These are phyloP conservation scores for Phyllosticta paracitricarpa DNA, from an alignment of 2,329 filamentous ascomycete species.

Conservation along the genomic window DNA sequence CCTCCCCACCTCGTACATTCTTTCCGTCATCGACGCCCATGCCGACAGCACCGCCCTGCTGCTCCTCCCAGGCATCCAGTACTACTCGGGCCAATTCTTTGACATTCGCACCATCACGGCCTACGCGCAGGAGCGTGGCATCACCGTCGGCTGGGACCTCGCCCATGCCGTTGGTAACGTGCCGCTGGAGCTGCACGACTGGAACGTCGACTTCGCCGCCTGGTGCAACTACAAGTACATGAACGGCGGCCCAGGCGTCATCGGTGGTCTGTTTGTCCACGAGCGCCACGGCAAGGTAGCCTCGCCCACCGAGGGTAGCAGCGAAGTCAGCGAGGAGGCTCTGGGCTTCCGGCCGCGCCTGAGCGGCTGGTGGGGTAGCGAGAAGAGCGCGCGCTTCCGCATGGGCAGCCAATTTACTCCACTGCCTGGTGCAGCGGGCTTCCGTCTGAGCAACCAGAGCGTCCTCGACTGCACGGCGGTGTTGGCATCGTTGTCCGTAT, in stretches of 20 bases:
- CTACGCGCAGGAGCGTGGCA: constrained; percentile 60
- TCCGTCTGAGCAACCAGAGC: constrained; percentile 75
- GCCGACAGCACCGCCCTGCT: constrained; percentile 63
- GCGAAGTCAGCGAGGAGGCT: constrained; percentile 13
- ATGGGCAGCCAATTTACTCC: constrained; percentile 78
- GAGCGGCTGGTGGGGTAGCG: constrained; percentile 78
- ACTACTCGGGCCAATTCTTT: constrained; percentile 82
- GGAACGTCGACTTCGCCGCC: constrained; percentile 82
- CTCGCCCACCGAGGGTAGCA: constrained; percentile 19
- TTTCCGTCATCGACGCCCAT: constrained; percentile 64
- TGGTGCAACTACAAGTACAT: constrained; percentile 97
- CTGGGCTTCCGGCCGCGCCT: constrained; percentile 54
- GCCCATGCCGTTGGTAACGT: constrained; percentile 83
- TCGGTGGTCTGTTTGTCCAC: constrained; percentile 74
- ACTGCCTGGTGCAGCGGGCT: constrained; percentile 68
- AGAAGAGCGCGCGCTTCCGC: constrained; percentile 64
- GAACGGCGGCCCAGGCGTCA: constrained; percentile 73
- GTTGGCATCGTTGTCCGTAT: constrained; percentile 62
- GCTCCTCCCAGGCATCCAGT: constrained; percentile 79
- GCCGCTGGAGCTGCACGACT: constrained; percentile 68
- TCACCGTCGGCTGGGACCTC: constrained; percentile 77
- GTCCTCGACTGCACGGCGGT: constrained; percentile 70
- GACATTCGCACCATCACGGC: constrained; percentile 73
- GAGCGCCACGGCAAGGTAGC: constrained; percentile 56
- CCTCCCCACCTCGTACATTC: constrained; percentile 60